Conservation (phyloP, 78 protist genomes). For the Creolimax fragrantissima region DNA sequence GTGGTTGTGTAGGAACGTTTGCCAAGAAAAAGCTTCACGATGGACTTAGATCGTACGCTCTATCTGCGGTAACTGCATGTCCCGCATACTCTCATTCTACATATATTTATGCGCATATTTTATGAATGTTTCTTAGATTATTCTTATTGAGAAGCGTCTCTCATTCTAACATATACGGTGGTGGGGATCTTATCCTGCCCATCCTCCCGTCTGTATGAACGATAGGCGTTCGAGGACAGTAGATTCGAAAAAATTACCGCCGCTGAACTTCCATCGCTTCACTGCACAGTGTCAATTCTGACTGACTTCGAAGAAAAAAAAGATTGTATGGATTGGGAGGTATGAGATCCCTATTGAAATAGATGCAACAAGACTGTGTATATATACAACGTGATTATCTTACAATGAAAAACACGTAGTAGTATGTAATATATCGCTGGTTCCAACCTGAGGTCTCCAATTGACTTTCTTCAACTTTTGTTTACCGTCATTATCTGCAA, state of each 20-base stretch:
- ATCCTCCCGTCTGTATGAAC: background rate
- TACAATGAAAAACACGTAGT: too few relatives aligned
- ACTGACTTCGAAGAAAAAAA: constrained; percentile 20
- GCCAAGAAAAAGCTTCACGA: constrained; percentile 3
- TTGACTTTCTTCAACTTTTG: background rate
- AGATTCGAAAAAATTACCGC: constrained; percentile 7
- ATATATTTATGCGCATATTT: too few relatives aligned
- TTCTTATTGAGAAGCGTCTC: too few relatives aligned
- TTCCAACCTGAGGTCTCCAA: too few relatives aligned
- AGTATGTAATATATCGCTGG: too few relatives aligned
- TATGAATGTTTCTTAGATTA: too few relatives aligned
- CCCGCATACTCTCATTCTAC: too few relatives aligned
- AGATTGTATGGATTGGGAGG: constrained; percentile 39
- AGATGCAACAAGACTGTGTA: background rate
- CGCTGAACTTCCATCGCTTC: constrained; percentile 1
- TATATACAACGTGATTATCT: background rate
- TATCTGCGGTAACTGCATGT: background rate
- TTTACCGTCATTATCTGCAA: background rate
- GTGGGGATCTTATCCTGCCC: too few relatives aligned
- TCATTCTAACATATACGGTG: too few relatives aligned
- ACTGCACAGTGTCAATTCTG: constrained; percentile 40
- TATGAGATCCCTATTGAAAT: background rate
- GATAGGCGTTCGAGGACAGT: constrained; percentile 28
- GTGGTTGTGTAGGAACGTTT: constrained; percentile 50
- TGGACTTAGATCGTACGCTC: constrained; percentile 32